Base-by-base conservation (phyloP, 164 flowering plant genomes). In the Chloranthus sessilifolius region DNA sequence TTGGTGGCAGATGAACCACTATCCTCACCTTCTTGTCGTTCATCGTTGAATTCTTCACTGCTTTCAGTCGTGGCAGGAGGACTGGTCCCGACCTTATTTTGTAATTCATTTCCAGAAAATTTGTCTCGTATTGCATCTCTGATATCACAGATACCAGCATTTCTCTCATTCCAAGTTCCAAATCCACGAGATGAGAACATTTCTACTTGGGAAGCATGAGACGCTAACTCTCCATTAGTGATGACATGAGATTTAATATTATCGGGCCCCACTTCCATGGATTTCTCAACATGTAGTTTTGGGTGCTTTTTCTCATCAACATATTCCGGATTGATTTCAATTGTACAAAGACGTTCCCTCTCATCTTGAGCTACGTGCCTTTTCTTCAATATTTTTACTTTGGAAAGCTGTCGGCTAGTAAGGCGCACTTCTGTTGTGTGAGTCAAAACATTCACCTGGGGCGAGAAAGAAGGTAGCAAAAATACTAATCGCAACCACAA, bases 361-460 rank as follows among this genome's bases (percentile, higher is more conserved):
- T 65, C 64, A 68, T 86, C 84, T 59, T 84, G 94, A 54, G 65
- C 69, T 48, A 23, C 67, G 54, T 86, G 95, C 53, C 51, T 67
- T 61, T 45, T 31, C 54, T 79, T 82, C 59, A 84, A 55, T 39
- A 3, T 66, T 53, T 66, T 35, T 27, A 86, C 58, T 3, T 65
- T 66, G 5, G 43, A 26, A 1, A 19, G 56, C 45, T 89, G 88
- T 47, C 74, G 63, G 3, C 74, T 60, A 53, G 35, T 63, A 34
- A 75, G 34, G 15, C 5, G 36, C 8, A 80, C 84, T 28, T 84
- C 82, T 25, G 86, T 73, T 0, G 83, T 76, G 63, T 89, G 94
- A 14, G 78, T 81, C 74, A 89, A 61, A 30, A 89, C 78, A 62
- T 89, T 89, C 26, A 89, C 95, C 96, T 88, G 63, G 51, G 56